Conservation (phyloP, 257 asterid species). For the Nyctanthes arbortristis region DNA sequence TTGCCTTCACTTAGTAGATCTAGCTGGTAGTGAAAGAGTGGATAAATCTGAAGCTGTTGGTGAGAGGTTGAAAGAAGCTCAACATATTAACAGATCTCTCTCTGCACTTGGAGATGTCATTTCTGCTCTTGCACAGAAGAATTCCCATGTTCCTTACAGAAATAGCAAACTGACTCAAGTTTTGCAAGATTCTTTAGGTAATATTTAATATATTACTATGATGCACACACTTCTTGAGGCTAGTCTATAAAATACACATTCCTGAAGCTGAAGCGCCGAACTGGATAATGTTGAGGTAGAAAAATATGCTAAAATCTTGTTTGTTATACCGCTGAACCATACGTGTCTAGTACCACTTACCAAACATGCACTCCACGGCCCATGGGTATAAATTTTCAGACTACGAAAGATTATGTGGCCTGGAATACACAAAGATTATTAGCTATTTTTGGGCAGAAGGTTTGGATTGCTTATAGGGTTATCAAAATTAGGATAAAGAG, state of each 20-base stretch:
- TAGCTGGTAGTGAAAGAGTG: slow-evolving; percentile 94
- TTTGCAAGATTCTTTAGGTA: slow-evolving; percentile 88
- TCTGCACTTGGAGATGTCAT: slow-evolving; percentile 95
- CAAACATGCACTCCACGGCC: too few relatives aligned
- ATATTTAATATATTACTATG: not conserved
- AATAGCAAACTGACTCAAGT: slow-evolving; percentile 96
- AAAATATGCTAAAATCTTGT: not conserved
- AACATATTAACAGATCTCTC: slow-evolving; percentile 80
- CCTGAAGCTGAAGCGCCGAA: not conserved
- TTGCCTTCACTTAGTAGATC: slow-evolving; percentile 88
- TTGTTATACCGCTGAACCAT: too few relatives aligned
- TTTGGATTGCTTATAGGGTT: not conserved
- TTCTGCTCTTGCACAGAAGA: slow-evolving; percentile 89
- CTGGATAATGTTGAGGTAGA: not conserved
- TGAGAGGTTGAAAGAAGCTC: slow-evolving; percentile 92
- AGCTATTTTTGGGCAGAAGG: not conserved
- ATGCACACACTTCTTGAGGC: not conserved
- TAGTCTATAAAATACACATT: not conserved
- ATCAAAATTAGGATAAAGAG: not conserved
- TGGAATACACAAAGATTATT: not conserved
- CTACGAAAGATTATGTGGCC: too few relatives aligned
- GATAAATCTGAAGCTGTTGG: slow-evolving; percentile 93
- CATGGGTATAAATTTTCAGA: too few relatives aligned
- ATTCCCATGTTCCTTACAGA: slow-evolving; percentile 81
- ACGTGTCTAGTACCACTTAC: too few relatives aligned